phyloP scores from a whole-genome alignment of 768 basidiomycete genomes.

The Mycena floridula region DNA sequence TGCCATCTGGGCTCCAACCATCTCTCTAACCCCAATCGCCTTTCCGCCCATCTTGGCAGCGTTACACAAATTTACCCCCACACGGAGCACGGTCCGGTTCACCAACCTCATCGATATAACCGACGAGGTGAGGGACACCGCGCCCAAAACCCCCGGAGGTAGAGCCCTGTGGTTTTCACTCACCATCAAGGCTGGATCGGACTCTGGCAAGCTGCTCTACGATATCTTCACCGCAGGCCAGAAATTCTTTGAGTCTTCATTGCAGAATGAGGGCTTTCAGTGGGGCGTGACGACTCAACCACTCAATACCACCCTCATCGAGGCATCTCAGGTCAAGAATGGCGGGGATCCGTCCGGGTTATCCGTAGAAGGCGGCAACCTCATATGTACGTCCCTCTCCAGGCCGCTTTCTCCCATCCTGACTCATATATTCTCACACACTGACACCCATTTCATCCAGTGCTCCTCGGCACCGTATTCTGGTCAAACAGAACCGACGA shows the following conservation, averaged over 20 bases:
- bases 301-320: background rate
- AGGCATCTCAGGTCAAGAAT: conserved; percentile 6
- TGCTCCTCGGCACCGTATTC: conserved; percentile 8
- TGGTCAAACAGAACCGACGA: conserved; percentile 13
- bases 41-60: conserved; percentile 11
- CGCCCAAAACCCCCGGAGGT: background rate
- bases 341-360: conserved; percentile 9
- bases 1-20: conserved; percentile 11
- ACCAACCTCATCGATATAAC: conserved; percentile 9
- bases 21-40: conserved; percentile 8
- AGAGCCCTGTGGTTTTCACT: background rate
- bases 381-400: background rate
- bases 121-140: conserved; percentile 6
- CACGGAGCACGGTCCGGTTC: conserved; percentile 11
- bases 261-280: background rate
- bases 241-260: background rate
- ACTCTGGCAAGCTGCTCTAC: background rate
- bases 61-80: conserved; percentile 3
- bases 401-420: background rate
- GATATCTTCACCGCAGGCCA: background rate
- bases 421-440: background rate
- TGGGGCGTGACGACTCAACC: background rate
- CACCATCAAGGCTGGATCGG: background rate
- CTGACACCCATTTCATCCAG: background rate
- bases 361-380: background rate